Evolutionary conservation across 495 filamentous ascomycete genomes (phyloP), one percentile per base, ranked within the genome.

Genomic region (Penicillium goetzii): DNA sequence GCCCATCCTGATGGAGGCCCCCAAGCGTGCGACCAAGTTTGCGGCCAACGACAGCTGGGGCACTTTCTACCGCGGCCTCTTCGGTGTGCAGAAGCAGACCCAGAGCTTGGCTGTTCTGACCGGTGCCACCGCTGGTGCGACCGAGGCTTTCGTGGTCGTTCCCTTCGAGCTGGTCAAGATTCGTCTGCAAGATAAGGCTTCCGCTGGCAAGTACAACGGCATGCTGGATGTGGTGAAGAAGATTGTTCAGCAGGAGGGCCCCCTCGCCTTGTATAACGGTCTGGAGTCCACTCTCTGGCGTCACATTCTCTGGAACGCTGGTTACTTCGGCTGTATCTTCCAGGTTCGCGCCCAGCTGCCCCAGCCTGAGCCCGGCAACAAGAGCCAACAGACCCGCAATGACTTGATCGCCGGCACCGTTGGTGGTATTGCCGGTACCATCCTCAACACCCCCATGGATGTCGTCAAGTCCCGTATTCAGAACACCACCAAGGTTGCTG

Each of bases 31-130:
- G 10, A 97, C 91, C 79, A 99, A 99, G 77, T 98, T 99, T 80
- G 94, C 95, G 55, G 96, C 95, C 74, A 99, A 99, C 78, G 96
- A 99, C 74, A 89, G 92, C 75, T 99, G 95, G 95, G 95, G 95
- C 65, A 86, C 88, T 75, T 86, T 96, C 78, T 99, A 95, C 83
- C 90, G 90, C 59, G 87, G 86, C 58, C 71, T 88, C 41, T 98
- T 99, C 76, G 91, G 90, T 58, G 82, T 86, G 33, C 76, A 87
- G 50, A 90, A 96, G 79, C 95, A 97, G 88, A 97, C 85, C 62
- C 95, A 98, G 75, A 81, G 85, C 11, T 85, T 99, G 56, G 95
- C 94, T 3, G 83, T 94, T 64, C 84, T 99, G 38, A 99, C 95
- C 38, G 95, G 95, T 58, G 95, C 95, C 26, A 90, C 92, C 19